A percentile compares a stretch with the other conserved stretches of the same genome.
phyloP scores from a whole-genome alignment of 306 rosid genomes.

The Dalbergia cochinchinensis region DNA sequence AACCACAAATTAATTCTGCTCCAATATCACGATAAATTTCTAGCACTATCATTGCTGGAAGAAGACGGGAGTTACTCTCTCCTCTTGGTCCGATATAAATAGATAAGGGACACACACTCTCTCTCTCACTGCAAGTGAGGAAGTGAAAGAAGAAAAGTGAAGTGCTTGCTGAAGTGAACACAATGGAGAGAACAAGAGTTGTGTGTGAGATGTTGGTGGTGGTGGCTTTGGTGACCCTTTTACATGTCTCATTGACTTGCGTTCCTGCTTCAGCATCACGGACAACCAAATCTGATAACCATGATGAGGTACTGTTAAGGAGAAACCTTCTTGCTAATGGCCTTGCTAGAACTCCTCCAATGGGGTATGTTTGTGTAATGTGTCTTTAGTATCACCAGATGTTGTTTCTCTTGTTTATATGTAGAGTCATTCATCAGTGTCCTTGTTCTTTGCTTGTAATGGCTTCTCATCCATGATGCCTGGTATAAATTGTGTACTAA shows the following conservation, averaged over 20 bases:
- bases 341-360: constrained; percentile 86
- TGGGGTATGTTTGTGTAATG: constrained; percentile 68
- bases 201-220: constrained; percentile 21
- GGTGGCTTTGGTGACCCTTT: constrained; percentile 39
- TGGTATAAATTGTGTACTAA: background rate
- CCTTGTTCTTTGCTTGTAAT: background rate
- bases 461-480: too few species aligned
- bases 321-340: constrained; percentile 86
- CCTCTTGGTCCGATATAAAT: constrained; percentile 9
- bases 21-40: too few species aligned
- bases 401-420: constrained; percentile 10
- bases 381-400: background rate
- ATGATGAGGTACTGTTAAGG: constrained; percentile 40
- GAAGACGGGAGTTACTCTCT: background rate
- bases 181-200: constrained; percentile 43
- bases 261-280: constrained; percentile 52
- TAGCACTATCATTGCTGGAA: too few species aligned
- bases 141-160: background rate
- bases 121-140: background rate
- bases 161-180: background rate
- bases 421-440: background rate
- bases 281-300: background rate
- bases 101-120: constrained; percentile 12
- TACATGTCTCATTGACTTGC: constrained; percentile 14
- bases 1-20: too few species aligned